Evolutionary conservation across 305 asterid genomes (phyloP).

Genomic region (Fraxinus latifolia): DNA sequence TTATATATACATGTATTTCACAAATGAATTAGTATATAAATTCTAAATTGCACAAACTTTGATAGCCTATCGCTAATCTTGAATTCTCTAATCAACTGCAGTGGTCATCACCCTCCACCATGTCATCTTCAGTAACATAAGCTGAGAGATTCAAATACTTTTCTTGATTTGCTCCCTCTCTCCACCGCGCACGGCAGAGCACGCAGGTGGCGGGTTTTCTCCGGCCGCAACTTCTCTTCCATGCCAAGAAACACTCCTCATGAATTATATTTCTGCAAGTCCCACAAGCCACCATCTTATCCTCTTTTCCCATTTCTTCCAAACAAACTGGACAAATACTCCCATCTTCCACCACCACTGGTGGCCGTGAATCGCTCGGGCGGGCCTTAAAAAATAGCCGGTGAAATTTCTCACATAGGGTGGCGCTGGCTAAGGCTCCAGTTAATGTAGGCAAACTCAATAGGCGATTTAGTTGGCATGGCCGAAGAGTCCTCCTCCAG

Average conservation of each 20-base stretch:
- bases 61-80: neutral
- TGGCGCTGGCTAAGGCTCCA: constrained; percentile 52
- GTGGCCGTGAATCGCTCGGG: neutral
- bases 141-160: constrained; percentile 80
- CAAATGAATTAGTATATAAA: no score
- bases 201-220: constrained; percentile 71
- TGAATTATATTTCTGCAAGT: constrained; percentile 73
- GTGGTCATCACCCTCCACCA: constrained; percentile 37
- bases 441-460: constrained; percentile 49
- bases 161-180: constrained; percentile 38
- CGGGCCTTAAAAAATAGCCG: constrained; percentile 37
- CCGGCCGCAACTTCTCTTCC: constrained; percentile 75
- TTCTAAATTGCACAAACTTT: neutral
- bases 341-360: constrained; percentile 42
- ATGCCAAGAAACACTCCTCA: constrained; percentile 72
- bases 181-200: constrained; percentile 90
- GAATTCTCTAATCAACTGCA: constrained; percentile 24
- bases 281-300: constrained; percentile 61
- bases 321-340: constrained; percentile 79
- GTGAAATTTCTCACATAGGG: constrained; percentile 55
- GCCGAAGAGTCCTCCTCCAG: constrained; percentile 63
- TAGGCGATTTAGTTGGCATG: constrained; percentile 69
- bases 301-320: constrained; percentile 69
- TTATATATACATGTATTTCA: no score
- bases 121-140: constrained; percentile 49